Evolutionary conservation across 371 early-diverging fungal genomes (phyloP).

Genomic region (Circinella umbellata): DNA sequence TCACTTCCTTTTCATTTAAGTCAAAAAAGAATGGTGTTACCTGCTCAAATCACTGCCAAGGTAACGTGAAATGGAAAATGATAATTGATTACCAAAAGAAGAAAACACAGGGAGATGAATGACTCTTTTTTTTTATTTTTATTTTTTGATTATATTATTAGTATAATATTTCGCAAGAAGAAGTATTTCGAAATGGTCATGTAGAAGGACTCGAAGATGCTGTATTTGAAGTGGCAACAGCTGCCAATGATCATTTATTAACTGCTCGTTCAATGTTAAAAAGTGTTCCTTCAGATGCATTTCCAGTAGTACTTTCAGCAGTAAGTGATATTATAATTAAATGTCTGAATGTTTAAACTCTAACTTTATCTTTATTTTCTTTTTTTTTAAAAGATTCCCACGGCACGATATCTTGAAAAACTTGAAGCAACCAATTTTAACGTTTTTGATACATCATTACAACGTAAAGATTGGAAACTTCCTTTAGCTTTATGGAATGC

Average conservation of each 20-base stretch:
- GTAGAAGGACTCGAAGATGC: conserved; percentile 69
- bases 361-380: too few species aligned
- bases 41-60: conserved; percentile 80
- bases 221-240: conserved; percentile 80
- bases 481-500: conserved; percentile 65
- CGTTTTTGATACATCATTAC: conserved; percentile 65
- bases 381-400: conserved; percentile 55
- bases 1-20: conserved; percentile 73
- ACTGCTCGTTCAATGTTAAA: conserved; percentile 73
- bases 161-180: conserved; percentile 74
- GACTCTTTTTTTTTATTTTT: too few species aligned
- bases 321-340: too few species aligned
- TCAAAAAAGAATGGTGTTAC: conserved; percentile 68
- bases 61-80: conserved; percentile 40
- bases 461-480: conserved; percentile 71
- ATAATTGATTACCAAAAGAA: background rate
- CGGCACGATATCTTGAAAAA: conserved; percentile 63
- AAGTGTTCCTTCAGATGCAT: conserved; percentile 54
- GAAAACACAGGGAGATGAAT: too few species aligned
- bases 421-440: conserved; percentile 77
- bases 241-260: conserved; percentile 80
- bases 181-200: conserved; percentile 71
- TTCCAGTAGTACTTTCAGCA: conserved; percentile 71
- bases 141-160: conserved; percentile 20
- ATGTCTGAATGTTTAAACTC: too few species aligned